Conservation (phyloP, 1,139 yeast species). For the Debaryomyces nepalensis region DNA sequence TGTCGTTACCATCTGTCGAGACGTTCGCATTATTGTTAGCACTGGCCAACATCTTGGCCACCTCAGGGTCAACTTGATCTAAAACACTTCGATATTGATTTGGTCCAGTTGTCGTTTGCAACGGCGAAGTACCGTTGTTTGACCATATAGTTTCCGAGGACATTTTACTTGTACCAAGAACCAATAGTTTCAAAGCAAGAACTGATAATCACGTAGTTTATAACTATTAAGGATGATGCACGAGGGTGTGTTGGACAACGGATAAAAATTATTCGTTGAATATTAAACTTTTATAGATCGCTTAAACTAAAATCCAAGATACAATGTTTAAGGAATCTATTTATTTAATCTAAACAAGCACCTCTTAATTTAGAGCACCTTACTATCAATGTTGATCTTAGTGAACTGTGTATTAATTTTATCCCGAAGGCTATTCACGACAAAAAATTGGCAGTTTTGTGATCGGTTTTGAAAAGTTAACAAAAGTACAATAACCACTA, state of each 20-base stretch:
- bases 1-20: slow-evolving; percentile 3
- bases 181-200: background rate
- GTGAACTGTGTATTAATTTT: slow-evolving; percentile 9
- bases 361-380: background rate
- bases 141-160: slow-evolving; percentile 48
- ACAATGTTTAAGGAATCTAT: background rate
- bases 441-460: slow-evolving; percentile 12
- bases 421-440: slow-evolving; percentile 10
- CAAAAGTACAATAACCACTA: background rate
- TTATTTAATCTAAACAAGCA: background rate
- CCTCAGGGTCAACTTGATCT: slow-evolving; percentile 51
- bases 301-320: slow-evolving; percentile 3
- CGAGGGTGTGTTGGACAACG: slow-evolving; percentile 8
- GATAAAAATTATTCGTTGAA: background rate
- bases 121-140: slow-evolving; percentile 32
- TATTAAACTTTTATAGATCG: background rate
- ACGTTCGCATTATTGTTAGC: slow-evolving; percentile 9
- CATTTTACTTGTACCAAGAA: slow-evolving; percentile 18
- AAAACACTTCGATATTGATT: slow-evolving; percentile 38
- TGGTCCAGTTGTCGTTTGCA: slow-evolving; percentile 27
- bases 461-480: slow-evolving; percentile 6
- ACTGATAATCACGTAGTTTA: slow-evolving; percentile 5
- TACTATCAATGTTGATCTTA: background rate
- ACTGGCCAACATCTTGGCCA: slow-evolving; percentile 42
- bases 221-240: slow-evolving; percentile 6